Conservation (phyloP, 169 alveolate genomes). For the Miamiensis avidus region DNA sequence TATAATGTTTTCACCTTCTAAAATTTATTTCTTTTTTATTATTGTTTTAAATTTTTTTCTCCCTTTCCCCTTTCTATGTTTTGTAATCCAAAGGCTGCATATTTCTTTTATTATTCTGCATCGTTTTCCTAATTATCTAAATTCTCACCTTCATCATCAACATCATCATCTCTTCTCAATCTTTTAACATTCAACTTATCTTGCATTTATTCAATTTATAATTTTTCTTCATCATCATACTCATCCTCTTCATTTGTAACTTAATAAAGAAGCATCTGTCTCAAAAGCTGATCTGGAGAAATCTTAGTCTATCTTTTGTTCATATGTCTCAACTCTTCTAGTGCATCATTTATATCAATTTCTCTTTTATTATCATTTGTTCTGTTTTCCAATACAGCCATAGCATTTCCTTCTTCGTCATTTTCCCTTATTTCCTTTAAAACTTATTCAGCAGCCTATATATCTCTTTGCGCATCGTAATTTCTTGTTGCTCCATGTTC, state of each 20-base stretch:
- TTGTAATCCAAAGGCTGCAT: neutral
- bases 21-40: too few species aligned
- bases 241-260: conserved; percentile 44
- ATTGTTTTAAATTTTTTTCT: neutral
- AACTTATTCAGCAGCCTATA: conserved; percentile 77
- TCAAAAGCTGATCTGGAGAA: conserved; percentile 57
- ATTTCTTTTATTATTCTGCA: neutral
- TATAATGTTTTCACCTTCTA: neutral
- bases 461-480: conserved; percentile 86
- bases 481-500: conserved; percentile 86
- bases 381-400: conserved; percentile 83
- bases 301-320: conserved; percentile 75
- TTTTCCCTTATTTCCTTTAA: conserved; percentile 66
- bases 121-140: neutral
- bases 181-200: neutral
- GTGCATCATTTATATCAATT: conserved; percentile 84
- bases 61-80: neutral
- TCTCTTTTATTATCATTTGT: conserved; percentile 86
- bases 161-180: neutral
- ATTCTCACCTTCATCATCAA: neutral
- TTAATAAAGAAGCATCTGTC: conserved; percentile 45
- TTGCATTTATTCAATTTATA: conserved; percentile 14
- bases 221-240: conserved; percentile 11
- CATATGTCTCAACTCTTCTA: conserved; percentile 78
- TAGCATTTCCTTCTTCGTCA: conserved; percentile 84